phyloP scores from a whole-genome alignment of 768 basidiomycete genomes.

The Ephemerocybe angulata region DNA sequence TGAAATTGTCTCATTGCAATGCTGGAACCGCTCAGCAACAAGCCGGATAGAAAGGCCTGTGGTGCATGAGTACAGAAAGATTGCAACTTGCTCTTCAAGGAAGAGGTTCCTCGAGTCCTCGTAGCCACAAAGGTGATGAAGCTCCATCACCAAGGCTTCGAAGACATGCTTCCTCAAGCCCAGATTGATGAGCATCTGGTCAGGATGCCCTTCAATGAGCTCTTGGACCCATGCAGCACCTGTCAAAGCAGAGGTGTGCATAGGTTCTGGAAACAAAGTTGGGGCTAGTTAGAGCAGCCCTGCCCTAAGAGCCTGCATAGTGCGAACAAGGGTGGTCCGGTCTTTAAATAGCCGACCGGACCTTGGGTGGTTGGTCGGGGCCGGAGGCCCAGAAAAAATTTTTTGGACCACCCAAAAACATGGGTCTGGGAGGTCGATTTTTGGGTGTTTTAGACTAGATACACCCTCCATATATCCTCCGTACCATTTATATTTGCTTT shows the following conservation, averaged over 20 bases:
- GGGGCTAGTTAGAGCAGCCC: neutral
- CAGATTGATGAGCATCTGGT: neutral
- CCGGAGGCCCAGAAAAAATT: no score
- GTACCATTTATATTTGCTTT: no score
- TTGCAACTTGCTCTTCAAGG: conserved; percentile 20
- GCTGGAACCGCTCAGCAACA: conserved; percentile 27
- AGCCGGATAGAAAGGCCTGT: conserved; percentile 18
- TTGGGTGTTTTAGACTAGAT: no score
- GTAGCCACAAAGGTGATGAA: conserved; percentile 3
- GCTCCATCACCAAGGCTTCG: conserved; percentile 5
- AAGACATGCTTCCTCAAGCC: conserved; percentile 5
- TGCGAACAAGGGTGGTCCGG: no score
- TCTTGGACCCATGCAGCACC: conserved; percentile 13
- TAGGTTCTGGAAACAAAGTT: neutral
- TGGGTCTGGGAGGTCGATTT: no score
- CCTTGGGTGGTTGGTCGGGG: no score
- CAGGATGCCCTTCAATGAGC: conserved; percentile 12
- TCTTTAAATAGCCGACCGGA: no score
- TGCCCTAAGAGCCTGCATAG: neutral
- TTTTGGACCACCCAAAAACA: no score
- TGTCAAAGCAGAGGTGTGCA: conserved; percentile 10
- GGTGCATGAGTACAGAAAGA: conserved; percentile 23
- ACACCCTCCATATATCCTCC: no score
- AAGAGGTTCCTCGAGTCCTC: conserved; percentile 6
- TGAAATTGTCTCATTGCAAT: conserved; percentile 27